Percentiles rank a stretch among this genome's conserved stretches.
phyloP scores from a whole-genome alignment of 148 eudicot genomes.

The Persicaria tinctoria region DNA sequence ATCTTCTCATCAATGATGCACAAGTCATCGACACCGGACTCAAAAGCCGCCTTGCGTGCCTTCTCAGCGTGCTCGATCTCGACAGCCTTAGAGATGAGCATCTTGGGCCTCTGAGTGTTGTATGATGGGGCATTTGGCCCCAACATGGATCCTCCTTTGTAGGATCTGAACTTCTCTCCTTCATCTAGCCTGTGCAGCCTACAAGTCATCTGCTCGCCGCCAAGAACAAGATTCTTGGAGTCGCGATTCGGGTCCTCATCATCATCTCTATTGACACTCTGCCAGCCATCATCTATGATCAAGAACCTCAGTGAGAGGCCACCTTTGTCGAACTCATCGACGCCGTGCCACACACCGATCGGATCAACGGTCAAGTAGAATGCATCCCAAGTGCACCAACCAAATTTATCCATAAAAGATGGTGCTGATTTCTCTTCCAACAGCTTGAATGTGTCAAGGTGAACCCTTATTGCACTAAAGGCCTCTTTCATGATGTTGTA shows the following conservation, averaged over 20 bases:
- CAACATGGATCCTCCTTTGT: conserved; percentile 35
- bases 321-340: conserved; percentile 34
- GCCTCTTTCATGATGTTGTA: conserved; percentile 61
- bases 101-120: conserved; percentile 43
- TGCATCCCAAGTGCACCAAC: conserved; percentile 82
- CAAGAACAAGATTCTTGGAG: conserved; percentile 34
- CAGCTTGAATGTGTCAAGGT: conserved; percentile 51
- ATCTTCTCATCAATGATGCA: conserved; percentile 22
- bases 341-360: conserved; percentile 47
- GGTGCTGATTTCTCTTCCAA: conserved; percentile 58
- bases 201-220: conserved; percentile 65
- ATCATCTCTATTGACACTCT: conserved; percentile 38
- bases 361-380: conserved; percentile 59
- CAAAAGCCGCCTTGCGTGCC: conserved; percentile 28
- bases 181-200: conserved; percentile 53
- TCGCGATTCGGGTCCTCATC: conserved; percentile 33
- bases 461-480: conserved; percentile 44
- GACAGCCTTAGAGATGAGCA: conserved; percentile 44
- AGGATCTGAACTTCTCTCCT: conserved; percentile 46
- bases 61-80: conserved; percentile 48
- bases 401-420: conserved; percentile 38
- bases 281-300: conserved; percentile 76
- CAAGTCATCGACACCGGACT: conserved; percentile 25
- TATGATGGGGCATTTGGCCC: conserved; percentile 33
- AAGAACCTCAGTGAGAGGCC: conserved; percentile 44